These are phyloP conservation scores for Daedaleopsis nitida DNA, from an alignment of 768 basidiomycete genomes.

Conservation along the genomic window DNA sequence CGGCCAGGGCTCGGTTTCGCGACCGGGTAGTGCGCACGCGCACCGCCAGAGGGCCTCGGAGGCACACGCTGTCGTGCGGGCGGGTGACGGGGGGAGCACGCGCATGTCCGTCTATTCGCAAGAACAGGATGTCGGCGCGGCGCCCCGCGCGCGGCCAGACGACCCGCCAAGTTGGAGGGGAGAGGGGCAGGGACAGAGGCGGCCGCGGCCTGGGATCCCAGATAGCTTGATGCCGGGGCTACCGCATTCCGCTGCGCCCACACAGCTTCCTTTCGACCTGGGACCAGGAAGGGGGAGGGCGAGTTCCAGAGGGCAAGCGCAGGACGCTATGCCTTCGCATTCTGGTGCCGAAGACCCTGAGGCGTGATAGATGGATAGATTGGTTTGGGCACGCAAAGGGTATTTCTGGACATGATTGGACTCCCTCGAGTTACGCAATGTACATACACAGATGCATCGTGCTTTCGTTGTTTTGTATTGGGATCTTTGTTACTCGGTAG, in stretches of 20 bases:
- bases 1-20: background rate
- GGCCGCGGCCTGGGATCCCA: constrained; percentile 13
- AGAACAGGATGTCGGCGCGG: background rate
- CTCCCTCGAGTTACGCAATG: background rate
- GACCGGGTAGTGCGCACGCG: background rate
- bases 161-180: too few relatives aligned
- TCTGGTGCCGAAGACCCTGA: background rate
- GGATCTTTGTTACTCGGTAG: background rate
- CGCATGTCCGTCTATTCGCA: background rate
- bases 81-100: background rate
- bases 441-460: background rate
- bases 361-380: background rate
- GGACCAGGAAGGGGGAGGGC: background rate
- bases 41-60: background rate
- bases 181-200: background rate
- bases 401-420: background rate
- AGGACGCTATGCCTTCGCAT: background rate
- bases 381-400: background rate
- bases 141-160: too few relatives aligned
- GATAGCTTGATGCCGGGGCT: constrained; percentile 6
- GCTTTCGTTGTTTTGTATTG: background rate
- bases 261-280: background rate
- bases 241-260: background rate
- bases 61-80: background rate
- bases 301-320: background rate